These are phyloP conservation scores for Botrytis elliptica DNA, from an alignment of 2,329 filamentous ascomycete species.

Conservation along the genomic window DNA sequence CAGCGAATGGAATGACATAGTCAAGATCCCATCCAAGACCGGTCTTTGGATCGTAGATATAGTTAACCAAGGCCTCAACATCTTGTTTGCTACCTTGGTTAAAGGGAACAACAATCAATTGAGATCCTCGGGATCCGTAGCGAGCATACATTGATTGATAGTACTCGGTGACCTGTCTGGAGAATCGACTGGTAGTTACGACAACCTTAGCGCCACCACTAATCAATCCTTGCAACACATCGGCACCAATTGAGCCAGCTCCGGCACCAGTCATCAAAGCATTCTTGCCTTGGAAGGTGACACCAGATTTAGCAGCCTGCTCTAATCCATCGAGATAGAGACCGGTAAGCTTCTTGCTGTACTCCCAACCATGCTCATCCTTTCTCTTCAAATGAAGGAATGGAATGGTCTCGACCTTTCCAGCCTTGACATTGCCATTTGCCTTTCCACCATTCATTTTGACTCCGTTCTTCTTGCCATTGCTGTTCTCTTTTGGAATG, in stretches of 20 bases:
- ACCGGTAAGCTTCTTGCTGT: constrained; percentile 97
- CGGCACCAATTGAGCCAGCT: constrained; percentile 94
- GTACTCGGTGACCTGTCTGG: constrained; percentile 96
- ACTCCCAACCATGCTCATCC: constrained; percentile 92
- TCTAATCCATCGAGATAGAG: constrained; percentile 90
- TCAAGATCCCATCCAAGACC: constrained; percentile 98
- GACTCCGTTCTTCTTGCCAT: constrained; percentile 53
- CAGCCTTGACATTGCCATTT: constrained; percentile 62
- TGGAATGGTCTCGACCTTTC: constrained; percentile 94
- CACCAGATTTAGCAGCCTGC: constrained; percentile 79
- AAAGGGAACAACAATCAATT: constrained; percentile 97
- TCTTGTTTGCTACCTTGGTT: constrained; percentile 99
- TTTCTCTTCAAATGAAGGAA: constrained; percentile 97
- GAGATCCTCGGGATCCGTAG: constrained; percentile 88
- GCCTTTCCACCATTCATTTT: constrained; percentile 38
- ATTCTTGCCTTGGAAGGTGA: constrained; percentile 93
- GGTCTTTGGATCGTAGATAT: constrained; percentile 95
- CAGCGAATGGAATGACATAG: constrained; percentile 92
- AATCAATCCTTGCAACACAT: constrained; percentile 92
- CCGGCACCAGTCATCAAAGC: constrained; percentile 98
- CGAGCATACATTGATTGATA: constrained; percentile 98
- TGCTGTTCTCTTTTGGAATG: constrained; percentile 76
- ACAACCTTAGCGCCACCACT: constrained; percentile 96
- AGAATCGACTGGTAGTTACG: constrained; percentile 95
- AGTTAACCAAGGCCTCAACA: constrained; percentile 87